Base-by-base conservation (phyloP, 257 asterid species). In the Coffea canephora region DNA sequence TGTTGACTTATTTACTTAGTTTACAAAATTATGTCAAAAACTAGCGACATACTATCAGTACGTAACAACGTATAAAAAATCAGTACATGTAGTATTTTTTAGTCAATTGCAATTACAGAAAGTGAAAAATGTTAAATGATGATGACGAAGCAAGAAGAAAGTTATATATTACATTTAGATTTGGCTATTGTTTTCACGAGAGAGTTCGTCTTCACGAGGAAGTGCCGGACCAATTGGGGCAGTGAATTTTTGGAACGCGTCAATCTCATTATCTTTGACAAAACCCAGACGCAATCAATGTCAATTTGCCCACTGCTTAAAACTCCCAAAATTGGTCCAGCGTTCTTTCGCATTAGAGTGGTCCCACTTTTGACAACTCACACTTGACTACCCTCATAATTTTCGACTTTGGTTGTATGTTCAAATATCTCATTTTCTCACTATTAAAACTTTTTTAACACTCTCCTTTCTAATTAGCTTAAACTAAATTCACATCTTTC, bases 241-340 rank as follows among this genome's bases (percentile, higher is more conserved):
- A 80, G 72, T 82, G 88, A 86, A 84, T 52, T 78, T 77, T 73
- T 41, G 66, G 88, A 85, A 79, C 80, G 83, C 79, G 87, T 85
- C 89, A 78, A 78, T 80, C 77, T 87, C 88, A 82, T 19, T 31
- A 15, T 31, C 34, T 81, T 85, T 77, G 86, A 88, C 86, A 79
- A 74, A 69, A 55, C 69, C 82, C 65, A 64, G 79, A 73, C 71
- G 80, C 83, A 84, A 76, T 87, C 78, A 84, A 86, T 86, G 81
- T 83, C 85, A 82, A 79, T 73, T 80, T 74, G 79, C 76, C 84
- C 78, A 62, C 68, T 23, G 80, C 83, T 78, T 8, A 76, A 71
- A 21, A 54, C 50, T 85, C 80, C 45, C 77, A 36, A 31, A 31
- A 27, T 43, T 81, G 79, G 75, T 84, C 80, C 72, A 61, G 31